Percentiles rank a stretch among this genome's conserved stretches.
Evolutionary conservation across 257 asterid genomes (phyloP).

Genomic region (Solanum virginianum): DNA sequence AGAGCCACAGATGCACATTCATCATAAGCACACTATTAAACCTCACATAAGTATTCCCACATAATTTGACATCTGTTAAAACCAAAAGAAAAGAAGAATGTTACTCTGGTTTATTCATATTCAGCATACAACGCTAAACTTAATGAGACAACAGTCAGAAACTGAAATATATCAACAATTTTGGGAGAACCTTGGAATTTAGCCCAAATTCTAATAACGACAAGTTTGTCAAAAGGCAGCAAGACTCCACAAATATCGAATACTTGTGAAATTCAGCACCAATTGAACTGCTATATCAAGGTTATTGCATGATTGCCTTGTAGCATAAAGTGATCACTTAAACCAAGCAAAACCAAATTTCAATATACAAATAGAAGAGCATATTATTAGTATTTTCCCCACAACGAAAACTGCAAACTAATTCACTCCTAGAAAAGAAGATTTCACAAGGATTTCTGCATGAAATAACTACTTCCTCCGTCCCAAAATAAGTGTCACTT

Average conservation of each 20-base stretch:
- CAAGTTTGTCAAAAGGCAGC: background rate
- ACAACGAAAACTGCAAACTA: background rate
- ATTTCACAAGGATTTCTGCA: background rate
- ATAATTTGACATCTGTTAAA: background rate
- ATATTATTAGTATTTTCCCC: background rate
- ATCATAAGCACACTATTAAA: background rate
- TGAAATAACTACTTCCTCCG: background rate
- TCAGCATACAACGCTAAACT: background rate
- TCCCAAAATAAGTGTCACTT: background rate
- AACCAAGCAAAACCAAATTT: background rate
- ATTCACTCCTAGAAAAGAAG: background rate
- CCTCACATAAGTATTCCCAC: background rate
- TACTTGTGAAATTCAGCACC: background rate
- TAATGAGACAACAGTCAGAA: background rate
- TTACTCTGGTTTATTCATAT: background rate
- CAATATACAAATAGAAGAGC: background rate
- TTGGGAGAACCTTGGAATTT: background rate
- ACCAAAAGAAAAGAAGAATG: background rate
- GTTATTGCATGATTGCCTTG: background rate
- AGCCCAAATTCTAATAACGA: background rate
- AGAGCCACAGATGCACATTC: background rate
- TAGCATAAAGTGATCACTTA: background rate
- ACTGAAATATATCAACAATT: background rate
- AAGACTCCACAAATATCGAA: background rate
- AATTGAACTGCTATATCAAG: background rate